These are phyloP conservation scores for Aspergillus pseudotamarii DNA, from an alignment of 2,329 filamentous ascomycete genomes.

Conservation along the genomic window DNA sequence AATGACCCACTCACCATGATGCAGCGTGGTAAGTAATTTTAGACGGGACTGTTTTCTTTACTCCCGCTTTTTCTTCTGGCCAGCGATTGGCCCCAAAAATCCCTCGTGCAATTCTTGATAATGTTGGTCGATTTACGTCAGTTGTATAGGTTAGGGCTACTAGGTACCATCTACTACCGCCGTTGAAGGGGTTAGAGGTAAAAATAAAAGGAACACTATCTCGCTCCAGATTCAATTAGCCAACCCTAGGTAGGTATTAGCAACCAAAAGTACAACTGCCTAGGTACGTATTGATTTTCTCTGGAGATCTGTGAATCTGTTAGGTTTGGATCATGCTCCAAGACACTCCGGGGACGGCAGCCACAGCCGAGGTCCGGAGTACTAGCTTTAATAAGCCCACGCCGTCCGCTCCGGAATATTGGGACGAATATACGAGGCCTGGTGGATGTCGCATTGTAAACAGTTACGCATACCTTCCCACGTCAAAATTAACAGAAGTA, in stretches of 20 bases:
- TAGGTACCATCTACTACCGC: neutral
- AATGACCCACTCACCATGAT: conserved; percentile 6
- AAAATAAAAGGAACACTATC: neutral
- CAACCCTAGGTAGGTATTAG: neutral
- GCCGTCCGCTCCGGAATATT: neutral
- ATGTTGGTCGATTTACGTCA: conserved; percentile 4
- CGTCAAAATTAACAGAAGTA: neutral
- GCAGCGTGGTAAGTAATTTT: conserved; percentile 17
- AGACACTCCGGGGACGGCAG: neutral
- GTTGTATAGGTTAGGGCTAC: neutral
- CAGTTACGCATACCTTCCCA: neutral
- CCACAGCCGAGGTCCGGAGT: conserved; percentile 12
- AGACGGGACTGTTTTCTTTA: conserved; percentile 16
- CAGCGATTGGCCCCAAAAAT: conserved; percentile 25
- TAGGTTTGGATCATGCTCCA: neutral
- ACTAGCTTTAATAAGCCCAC: neutral
- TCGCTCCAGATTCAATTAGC: neutral
- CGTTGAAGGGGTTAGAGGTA: neutral
- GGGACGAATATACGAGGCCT: neutral
- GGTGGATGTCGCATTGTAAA: neutral
- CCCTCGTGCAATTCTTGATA: conserved; percentile 20
- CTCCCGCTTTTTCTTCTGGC: conserved; percentile 8
- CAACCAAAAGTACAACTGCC: neutral
- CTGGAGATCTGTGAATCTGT: neutral
- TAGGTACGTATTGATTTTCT: neutral